Evolutionary conservation across 2,329 filamentous ascomycete genomes (phyloP), one percentile per base, ranked within the genome.

Genomic region (Epichloe gansuensis): DNA sequence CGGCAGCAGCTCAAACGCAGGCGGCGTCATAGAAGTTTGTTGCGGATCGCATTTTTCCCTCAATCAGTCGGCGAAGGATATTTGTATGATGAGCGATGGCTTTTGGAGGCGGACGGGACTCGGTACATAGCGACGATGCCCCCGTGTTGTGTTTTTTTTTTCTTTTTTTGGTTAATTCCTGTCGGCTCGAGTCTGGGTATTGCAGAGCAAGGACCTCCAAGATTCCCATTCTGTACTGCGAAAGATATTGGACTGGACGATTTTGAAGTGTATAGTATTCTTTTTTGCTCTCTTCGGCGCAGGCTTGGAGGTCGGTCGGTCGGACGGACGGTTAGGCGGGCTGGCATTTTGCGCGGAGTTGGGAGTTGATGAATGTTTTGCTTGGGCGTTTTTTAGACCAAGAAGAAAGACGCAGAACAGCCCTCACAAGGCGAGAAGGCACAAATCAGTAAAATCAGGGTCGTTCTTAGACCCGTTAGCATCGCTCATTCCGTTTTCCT

Each of bases 261-360:
- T 5, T 34, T 43, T 44, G 44, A 48, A 42, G 36, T 53, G 56
- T 58, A 57, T 53, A 57, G 51, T 55, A 50, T 45, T 49, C 41
- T 41, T 41, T 39, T 31, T 23, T 25, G 4, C 3, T 11, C 27
- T 11, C 27, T 43, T 47, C 34, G 44, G 51, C 47, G 31, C 17
- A 41, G 48, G 38, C 8, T 5, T 27, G 34, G 13, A 27, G 41
- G 23, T 50, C 35, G 50, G 51, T 23, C 48, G 51, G 46, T 31
- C 45, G 44, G 31, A 43, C 25, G 50, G 40, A 35, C 47, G 56
- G 47, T 39, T 46, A 50, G 47, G 47, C 57, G 60, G 57, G 55
- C 56, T 51, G 49, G 54, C 56, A 61, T 63, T 65, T 66, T 67
- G 66, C 66, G 60, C 53, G 66, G 66, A 68, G 66, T 68, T 65